Evolutionary conservation across 495 filamentous ascomycete species (phyloP).

Genomic region (Physcia stellaris): DNA sequence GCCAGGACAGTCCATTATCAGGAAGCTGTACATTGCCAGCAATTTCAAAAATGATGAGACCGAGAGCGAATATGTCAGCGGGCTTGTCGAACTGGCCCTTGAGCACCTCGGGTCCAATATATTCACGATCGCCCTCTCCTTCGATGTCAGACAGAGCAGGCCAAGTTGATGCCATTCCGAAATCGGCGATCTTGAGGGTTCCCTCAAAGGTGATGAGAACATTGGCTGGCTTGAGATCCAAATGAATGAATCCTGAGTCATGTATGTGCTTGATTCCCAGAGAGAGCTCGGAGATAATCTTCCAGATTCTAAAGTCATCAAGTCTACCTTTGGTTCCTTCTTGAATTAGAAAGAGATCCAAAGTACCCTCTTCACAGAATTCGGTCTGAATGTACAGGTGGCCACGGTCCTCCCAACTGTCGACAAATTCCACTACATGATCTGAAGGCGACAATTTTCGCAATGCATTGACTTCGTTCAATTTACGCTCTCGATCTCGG

Average conservation of each 20-base stretch:
- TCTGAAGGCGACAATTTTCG: constrained; percentile 57
- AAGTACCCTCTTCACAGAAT: constrained; percentile 81
- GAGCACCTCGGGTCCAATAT: constrained; percentile 86
- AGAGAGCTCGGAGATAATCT: constrained; percentile 74
- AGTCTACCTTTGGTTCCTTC: constrained; percentile 71
- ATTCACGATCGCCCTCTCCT: constrained; percentile 87
- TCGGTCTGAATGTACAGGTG: constrained; percentile 95
- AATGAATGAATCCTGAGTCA: constrained; percentile 73
- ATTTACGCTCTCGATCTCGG: constrained; percentile 60
- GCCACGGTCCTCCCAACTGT: constrained; percentile 70
- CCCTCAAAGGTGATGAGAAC: constrained; percentile 85
- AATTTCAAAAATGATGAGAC: constrained; percentile 85
- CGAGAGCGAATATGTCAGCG: constrained; percentile 84
- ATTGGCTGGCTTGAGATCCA: constrained; percentile 93
- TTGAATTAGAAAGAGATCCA: constrained; percentile 66
- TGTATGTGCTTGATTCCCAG: constrained; percentile 80
- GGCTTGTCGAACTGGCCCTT: constrained; percentile 75
- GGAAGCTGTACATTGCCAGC: constrained; percentile 84
- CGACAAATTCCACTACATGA: constrained; percentile 67
- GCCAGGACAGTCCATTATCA: constrained; percentile 83
- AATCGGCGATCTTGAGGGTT: constrained; percentile 87
- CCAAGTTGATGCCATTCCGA: constrained; percentile 77
- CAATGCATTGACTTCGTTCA: constrained; percentile 68
- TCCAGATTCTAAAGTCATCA: constrained; percentile 98
- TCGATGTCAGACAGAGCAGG: constrained; percentile 66